These are phyloP conservation scores for Aspergillus egyptiacus DNA, from an alignment of 495 filamentous ascomycete genomes.

Conservation along the genomic window DNA sequence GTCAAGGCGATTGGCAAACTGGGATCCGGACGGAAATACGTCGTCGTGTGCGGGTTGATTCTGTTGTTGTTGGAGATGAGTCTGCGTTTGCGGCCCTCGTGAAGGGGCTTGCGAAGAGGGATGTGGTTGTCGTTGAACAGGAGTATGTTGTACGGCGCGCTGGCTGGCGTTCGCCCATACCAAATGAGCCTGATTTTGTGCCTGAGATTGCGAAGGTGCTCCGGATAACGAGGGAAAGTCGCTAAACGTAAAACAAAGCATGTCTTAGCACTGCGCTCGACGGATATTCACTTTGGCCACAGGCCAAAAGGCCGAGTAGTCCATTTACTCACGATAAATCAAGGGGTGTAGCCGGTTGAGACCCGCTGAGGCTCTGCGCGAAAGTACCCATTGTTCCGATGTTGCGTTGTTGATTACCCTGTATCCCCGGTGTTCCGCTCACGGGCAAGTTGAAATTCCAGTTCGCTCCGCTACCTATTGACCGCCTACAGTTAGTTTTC, in stretches of 20 bases:
- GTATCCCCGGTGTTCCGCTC: conserved; percentile 56
- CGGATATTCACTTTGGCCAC: conserved; percentile 1
- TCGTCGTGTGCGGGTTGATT: conserved; percentile 53
- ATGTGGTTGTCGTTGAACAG: conserved; percentile 61
- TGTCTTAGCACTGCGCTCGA: conserved; percentile 16
- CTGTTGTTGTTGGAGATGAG: conserved; percentile 54
- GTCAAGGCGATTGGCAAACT: conserved; percentile 50
- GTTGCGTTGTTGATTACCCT: conserved; percentile 55
- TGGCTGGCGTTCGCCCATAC: conserved; percentile 64
- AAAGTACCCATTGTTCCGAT: conserved; percentile 62
- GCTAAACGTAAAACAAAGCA: conserved; percentile 36
- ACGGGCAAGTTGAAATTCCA: conserved; percentile 77
- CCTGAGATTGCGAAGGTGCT: conserved; percentile 57
- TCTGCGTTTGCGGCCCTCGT: conserved; percentile 45
- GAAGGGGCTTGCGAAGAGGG: conserved; percentile 45
- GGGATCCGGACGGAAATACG: conserved; percentile 44
- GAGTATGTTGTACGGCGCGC: conserved; percentile 52
- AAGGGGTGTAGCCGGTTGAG: conserved; percentile 66
- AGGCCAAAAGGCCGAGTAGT: not conserved
- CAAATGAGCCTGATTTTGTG: conserved; percentile 49
- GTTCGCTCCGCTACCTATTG: conserved; percentile 57
- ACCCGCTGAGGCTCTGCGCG: conserved; percentile 73
- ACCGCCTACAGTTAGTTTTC: conserved; percentile 31
- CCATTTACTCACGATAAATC: conserved; percentile 80
- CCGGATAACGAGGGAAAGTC: conserved; percentile 82